These are phyloP conservation scores for Schizothecium vesticola DNA, from an alignment of 495 filamentous ascomycete species.

Conservation along the genomic window DNA sequence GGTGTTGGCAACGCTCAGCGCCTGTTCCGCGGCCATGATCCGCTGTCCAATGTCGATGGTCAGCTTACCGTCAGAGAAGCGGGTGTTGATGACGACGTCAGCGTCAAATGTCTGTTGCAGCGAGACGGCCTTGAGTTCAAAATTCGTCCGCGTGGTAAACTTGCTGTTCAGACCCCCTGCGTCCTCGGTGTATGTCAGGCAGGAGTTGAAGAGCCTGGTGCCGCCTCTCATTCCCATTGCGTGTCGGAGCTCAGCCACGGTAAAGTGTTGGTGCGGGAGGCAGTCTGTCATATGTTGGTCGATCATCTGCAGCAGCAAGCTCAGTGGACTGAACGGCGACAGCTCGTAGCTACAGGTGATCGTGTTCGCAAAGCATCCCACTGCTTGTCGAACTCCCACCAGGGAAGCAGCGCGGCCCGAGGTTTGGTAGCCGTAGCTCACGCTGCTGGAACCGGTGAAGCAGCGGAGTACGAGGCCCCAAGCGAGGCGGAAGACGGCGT, in stretches of 20 bases:
- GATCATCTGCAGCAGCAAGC: constrained; percentile 27
- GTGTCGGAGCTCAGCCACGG: constrained; percentile 38
- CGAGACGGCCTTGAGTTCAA: constrained; percentile 33
- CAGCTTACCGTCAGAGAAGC: constrained; percentile 33
- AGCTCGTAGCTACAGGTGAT: constrained; percentile 34
- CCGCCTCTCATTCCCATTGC: constrained; percentile 37
- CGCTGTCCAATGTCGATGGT: constrained; percentile 41
- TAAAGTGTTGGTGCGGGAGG: constrained; percentile 40
- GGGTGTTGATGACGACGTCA: constrained; percentile 38
- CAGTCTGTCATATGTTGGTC: constrained; percentile 30
- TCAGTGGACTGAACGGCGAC: constrained; percentile 26
- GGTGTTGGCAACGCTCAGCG: constrained; percentile 34
- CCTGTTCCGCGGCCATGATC: constrained; percentile 38
- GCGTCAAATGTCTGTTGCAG: constrained; percentile 41
- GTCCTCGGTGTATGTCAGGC: constrained; percentile 41
- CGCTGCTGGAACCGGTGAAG: constrained; percentile 34
- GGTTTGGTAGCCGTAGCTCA: constrained; percentile 42
- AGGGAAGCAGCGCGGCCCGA: constrained; percentile 38
- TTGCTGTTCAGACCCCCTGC: constrained; percentile 33
- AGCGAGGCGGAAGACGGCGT: constrained; percentile 40
- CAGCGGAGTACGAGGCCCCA: constrained; percentile 43
- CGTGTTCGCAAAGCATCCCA: constrained; percentile 41
- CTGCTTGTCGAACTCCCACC: constrained; percentile 31
- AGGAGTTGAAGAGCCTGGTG: constrained; percentile 42
- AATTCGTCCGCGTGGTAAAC: constrained; percentile 29